Evolutionary conservation across 2,329 filamentous ascomycete genomes (phyloP).

Genomic region (Penicillium paneum): DNA sequence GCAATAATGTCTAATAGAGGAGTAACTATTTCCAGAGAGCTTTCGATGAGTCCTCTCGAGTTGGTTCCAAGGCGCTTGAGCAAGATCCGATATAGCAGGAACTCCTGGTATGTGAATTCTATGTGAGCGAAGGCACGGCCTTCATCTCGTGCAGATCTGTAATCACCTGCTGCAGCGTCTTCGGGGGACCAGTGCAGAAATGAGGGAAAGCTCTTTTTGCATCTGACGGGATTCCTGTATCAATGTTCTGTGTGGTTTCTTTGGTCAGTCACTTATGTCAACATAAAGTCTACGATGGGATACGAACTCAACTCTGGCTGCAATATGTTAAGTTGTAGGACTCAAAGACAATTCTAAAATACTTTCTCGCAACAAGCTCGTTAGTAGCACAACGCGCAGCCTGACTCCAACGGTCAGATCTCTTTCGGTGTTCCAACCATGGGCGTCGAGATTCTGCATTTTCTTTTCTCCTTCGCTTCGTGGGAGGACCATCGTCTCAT

Average conservation of each 20-base stretch:
- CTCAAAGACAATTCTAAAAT: not conserved
- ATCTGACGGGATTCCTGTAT: not conserved
- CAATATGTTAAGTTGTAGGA: not conserved
- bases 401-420: not conserved
- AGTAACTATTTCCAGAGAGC: not conserved
- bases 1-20: not conserved
- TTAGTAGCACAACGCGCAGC: not conserved
- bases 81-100: not conserved
- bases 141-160: not conserved
- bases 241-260: not conserved
- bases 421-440: slow-evolving; percentile 25
- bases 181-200: not conserved
- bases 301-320: not conserved
- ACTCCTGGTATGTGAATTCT: slow-evolving; percentile 1
- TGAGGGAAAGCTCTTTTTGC: not conserved
- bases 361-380: not conserved
- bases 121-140: not conserved
- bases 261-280: not conserved
- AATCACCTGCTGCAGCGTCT: not conserved
- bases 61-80: not conserved
- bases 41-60: not conserved
- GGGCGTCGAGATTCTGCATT: slow-evolving; percentile 12
- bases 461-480: slow-evolving; percentile 9
- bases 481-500: slow-evolving; percentile 17
- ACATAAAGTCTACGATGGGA: not conserved